Conservation (phyloP, 345 rosid genomes). For the Linum usitatissimum region DNA sequence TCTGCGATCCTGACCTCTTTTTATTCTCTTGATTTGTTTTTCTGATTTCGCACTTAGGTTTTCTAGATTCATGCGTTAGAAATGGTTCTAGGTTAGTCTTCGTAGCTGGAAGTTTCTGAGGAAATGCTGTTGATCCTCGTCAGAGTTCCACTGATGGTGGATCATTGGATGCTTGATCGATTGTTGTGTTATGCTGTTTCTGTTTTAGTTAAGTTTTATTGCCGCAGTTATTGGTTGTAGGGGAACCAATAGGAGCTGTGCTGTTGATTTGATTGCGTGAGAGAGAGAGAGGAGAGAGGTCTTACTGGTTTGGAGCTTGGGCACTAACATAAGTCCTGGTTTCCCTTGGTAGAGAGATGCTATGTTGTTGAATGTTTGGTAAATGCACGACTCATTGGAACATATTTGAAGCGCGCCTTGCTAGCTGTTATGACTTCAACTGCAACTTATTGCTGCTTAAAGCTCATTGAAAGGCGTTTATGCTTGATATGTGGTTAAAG, state of each 20-base stretch:
- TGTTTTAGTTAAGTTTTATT: background rate
- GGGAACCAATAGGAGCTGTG: background rate
- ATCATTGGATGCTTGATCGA: background rate
- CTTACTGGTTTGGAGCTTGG: background rate
- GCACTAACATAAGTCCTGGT: background rate
- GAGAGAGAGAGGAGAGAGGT: background rate
- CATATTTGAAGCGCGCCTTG: background rate
- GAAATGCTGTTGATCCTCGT: slow-evolving; percentile 1
- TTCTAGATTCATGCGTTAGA: background rate
- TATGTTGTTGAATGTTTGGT: background rate
- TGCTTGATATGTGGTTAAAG: background rate
- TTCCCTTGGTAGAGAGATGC: background rate
- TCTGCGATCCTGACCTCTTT: background rate
- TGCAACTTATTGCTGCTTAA: background rate
- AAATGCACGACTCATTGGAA: background rate
- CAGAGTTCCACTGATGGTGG: background rate
- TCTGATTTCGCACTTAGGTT: background rate
- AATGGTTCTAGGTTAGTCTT: background rate
- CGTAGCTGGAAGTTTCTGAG: background rate
- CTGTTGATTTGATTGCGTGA: background rate
- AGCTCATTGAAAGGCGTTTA: no score
- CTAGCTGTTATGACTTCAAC: background rate
- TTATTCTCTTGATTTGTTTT: background rate
- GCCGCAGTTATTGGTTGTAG: background rate
- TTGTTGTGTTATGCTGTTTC: background rate